These are phyloP conservation scores for Cryptosporidium viatorum DNA, from an alignment of 169 alveolate species.

Conservation along the genomic window DNA sequence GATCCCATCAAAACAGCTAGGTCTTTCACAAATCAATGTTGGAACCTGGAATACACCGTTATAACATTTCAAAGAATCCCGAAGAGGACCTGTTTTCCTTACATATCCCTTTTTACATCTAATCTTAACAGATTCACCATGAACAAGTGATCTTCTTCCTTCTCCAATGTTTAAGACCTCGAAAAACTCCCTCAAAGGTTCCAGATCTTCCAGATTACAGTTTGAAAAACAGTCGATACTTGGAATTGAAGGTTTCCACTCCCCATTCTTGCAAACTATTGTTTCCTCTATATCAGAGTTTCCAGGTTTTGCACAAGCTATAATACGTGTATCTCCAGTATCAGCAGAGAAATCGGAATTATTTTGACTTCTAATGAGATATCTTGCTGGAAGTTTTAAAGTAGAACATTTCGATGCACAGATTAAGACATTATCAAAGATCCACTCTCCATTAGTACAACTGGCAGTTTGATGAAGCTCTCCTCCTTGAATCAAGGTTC, in stretches of 20 bases:
- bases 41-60: constrained; percentile 66
- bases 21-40: constrained; percentile 42
- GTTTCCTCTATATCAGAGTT: constrained; percentile 39
- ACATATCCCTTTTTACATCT: constrained; percentile 64
- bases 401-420: constrained; percentile 67
- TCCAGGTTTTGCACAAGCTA: constrained; percentile 40
- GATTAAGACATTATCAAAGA: constrained; percentile 55
- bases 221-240: constrained; percentile 38
- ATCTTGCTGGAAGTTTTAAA: constrained; percentile 45
- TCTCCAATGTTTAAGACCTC: constrained; percentile 31
- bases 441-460: constrained; percentile 72
- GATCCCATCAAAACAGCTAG: constrained; percentile 71
- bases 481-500: constrained; percentile 56
- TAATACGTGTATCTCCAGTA: constrained; percentile 47
- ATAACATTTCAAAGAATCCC: constrained; percentile 27
- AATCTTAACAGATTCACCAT: constrained; percentile 38
- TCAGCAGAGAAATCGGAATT: constrained; percentile 33
- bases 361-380: constrained; percentile 21
- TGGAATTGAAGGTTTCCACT: constrained; percentile 66
- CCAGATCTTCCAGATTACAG: constrained; percentile 11
- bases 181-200: constrained; percentile 22
- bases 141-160: constrained; percentile 9
- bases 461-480: constrained; percentile 60
- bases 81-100: constrained; percentile 57
- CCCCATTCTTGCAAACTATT: constrained; percentile 63